Percentiles rank a stretch among this genome's conserved stretches.
These are phyloP conservation scores for Hanseniaspora guilliermondii DNA, from an alignment of 805 yeast genomes.

Conservation along the genomic window DNA sequence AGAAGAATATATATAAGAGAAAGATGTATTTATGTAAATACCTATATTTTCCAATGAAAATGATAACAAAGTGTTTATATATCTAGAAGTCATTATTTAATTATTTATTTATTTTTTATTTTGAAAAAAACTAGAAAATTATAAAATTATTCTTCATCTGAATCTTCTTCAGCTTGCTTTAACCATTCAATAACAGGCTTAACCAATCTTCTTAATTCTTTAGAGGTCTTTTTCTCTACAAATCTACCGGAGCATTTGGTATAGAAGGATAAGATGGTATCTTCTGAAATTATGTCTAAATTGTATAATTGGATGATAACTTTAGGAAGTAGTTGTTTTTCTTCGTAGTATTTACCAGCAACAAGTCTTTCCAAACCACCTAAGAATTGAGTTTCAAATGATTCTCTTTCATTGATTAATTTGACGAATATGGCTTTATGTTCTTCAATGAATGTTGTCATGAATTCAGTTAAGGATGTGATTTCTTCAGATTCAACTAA, in stretches of 20 bases:
- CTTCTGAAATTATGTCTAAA: constrained; percentile 74
- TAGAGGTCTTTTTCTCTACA: constrained; percentile 81
- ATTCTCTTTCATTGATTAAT: constrained; percentile 46
- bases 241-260: constrained; percentile 84
- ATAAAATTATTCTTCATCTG: constrained; percentile 39
- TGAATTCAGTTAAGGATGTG: constrained; percentile 22
- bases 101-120: too few relatives aligned
- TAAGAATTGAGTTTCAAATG: constrained; percentile 74
- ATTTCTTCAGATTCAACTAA: constrained; percentile 64
- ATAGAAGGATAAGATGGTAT: constrained; percentile 71
- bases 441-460: constrained; percentile 44
- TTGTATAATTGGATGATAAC: constrained; percentile 72
- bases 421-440: constrained; percentile 79
- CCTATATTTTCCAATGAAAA: too few relatives aligned
- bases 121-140: not conserved
- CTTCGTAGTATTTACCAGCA: constrained; percentile 65
- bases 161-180: constrained; percentile 80
- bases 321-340: constrained; percentile 66
- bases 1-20: too few relatives aligned
- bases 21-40: too few relatives aligned
- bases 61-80: too few relatives aligned
- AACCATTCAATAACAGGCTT: constrained; percentile 93
- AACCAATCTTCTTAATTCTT: constrained; percentile 91
- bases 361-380: constrained; percentile 94
- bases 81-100: too few relatives aligned